Evolutionary conservation across 1,284 basidiomycete species (phyloP).

Genomic region (Cerrena zonata): DNA sequence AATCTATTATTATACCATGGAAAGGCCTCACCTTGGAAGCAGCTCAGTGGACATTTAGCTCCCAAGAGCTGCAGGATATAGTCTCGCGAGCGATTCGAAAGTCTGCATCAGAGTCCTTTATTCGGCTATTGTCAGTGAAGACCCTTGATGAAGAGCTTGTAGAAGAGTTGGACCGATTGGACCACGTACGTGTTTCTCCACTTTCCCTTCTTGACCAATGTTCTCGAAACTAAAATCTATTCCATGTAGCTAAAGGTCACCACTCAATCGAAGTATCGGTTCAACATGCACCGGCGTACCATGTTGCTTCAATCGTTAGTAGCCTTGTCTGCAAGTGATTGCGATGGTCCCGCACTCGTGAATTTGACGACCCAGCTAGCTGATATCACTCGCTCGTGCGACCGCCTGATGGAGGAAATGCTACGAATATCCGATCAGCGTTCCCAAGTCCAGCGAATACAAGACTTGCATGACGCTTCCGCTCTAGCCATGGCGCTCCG

Average conservation of each 20-base stretch:
- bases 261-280: slow-evolving; percentile 62
- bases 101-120: slow-evolving; percentile 65
- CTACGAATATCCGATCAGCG: slow-evolving; percentile 56
- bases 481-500: slow-evolving; percentile 70
- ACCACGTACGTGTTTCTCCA: slow-evolving; percentile 33
- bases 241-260: slow-evolving; percentile 23
- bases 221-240: neutral
- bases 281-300: slow-evolving; percentile 60
- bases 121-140: slow-evolving; percentile 60
- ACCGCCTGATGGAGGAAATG: slow-evolving; percentile 52
- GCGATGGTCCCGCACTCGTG: slow-evolving; percentile 22
- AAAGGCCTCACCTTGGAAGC: slow-evolving; percentile 65
- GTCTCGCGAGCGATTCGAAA: slow-evolving; percentile 69
- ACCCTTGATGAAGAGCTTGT: slow-evolving; percentile 54
- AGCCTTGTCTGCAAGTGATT: slow-evolving; percentile 25
- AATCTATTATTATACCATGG: slow-evolving; percentile 51
- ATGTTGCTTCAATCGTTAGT: slow-evolving; percentile 63
- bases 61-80: slow-evolving; percentile 62
- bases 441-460: slow-evolving; percentile 52
- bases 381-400: slow-evolving; percentile 53
- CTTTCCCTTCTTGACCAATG: neutral
- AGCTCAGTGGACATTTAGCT: slow-evolving; percentile 70
- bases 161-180: slow-evolving; percentile 53
- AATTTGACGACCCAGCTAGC: slow-evolving; percentile 53
- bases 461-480: slow-evolving; percentile 63